Evolutionary conservation across 2,329 filamentous ascomycete genomes (phyloP), one percentile per base, ranked within the genome.

Genomic region (Pseudogymnoascus sp.): DNA sequence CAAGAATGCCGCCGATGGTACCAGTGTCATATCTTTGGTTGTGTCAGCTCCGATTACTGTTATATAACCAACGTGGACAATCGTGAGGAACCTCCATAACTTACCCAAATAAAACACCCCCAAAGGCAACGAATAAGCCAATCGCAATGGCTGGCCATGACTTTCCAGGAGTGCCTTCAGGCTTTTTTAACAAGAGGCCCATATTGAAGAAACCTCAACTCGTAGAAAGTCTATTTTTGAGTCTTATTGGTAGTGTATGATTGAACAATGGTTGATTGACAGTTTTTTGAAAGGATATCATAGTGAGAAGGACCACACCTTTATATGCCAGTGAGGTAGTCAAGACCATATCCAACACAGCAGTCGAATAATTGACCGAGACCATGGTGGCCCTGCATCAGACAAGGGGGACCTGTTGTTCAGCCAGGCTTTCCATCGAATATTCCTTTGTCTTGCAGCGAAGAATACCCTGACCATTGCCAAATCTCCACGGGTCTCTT

Each of bases 111-210:
- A 53, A 53, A 53, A 84, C 76, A 72, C 82, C 82, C 62, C 82
- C 82, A 69, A 84, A 84, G 65, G 82, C 81, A 17, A 83, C 82
- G 65, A 85, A 85, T 65, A 81, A 69, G 68, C 83, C 83, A 63
- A 85, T 80, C 65, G 73, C 72, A 62, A 63, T 63, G 6, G 62
- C 62, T 62, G 62, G 62, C 62, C 62, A 63, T 44, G 62, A 61
- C 33, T 61, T 62, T 19, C 62, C 62, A 44, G 62, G 35, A n/a
- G 35, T 50, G 35, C 59, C 62, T 26, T 63, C 31, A 46, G 62
- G 62, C 26, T 63, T 63, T 26, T 62, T 62, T 6, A 63, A 33
- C 61, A 21, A 37, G 44, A 62, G 4, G 15, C 61, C 61, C 61
- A 62, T 62, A 38, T 56, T 62, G 61, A 53, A 21, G 33, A 37